Conservation (phyloP, 345 rosid genomes). For the Ricinus communis region DNA sequence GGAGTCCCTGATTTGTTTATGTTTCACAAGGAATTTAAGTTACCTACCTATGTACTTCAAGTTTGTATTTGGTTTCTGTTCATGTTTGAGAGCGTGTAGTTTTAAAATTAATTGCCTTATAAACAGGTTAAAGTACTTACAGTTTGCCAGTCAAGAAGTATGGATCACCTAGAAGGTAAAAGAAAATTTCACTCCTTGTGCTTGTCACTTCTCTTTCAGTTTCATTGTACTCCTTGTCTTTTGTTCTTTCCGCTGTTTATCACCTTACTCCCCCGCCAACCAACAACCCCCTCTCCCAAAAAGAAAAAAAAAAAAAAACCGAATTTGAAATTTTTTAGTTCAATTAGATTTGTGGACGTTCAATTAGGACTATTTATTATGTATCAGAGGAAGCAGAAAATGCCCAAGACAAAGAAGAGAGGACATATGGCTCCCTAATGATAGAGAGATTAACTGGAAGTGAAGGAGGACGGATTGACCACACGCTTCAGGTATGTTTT, state of each 20-base stretch:
- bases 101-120: slow-evolving; percentile 17
- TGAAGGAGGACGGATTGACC: slow-evolving; percentile 83
- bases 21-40: too few species aligned
- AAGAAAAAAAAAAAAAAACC: too few species aligned
- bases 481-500: slow-evolving; percentile 78
- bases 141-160: slow-evolving; percentile 66
- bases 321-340: too few species aligned
- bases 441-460: slow-evolving; percentile 77
- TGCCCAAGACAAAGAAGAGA: slow-evolving; percentile 48
- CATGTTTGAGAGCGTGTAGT: neutral
- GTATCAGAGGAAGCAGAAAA: slow-evolving; percentile 47
- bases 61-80: neutral
- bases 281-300: neutral
- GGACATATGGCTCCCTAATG: slow-evolving; percentile 80
- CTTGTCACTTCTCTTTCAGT: neutral
- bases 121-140: slow-evolving; percentile 74
- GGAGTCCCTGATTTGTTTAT: neutral
- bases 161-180: slow-evolving; percentile 62
- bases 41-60: too few species aligned
- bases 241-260: neutral
- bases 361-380: neutral
- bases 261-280: neutral
- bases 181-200: neutral
- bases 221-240: neutral
- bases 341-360: too few species aligned